These are phyloP conservation scores for Xylaria venustula DNA, from an alignment of 495 filamentous ascomycete genomes.

Conservation along the genomic window DNA sequence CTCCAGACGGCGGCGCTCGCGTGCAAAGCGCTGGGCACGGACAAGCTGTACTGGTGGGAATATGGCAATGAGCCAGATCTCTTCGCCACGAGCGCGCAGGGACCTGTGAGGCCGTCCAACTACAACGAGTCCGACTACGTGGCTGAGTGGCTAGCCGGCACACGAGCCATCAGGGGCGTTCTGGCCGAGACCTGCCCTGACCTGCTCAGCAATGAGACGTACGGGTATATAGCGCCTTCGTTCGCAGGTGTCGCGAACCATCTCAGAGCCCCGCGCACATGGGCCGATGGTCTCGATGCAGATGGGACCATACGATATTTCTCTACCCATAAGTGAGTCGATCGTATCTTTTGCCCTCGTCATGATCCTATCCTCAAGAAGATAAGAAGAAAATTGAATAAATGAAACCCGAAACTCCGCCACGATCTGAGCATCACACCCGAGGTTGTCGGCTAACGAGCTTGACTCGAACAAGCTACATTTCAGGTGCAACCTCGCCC, in stretches of 20 bases:
- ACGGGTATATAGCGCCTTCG: slow-evolving; percentile 59
- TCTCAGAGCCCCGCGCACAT: slow-evolving; percentile 51
- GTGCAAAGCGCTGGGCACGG: slow-evolving; percentile 56
- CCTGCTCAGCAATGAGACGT: slow-evolving; percentile 37
- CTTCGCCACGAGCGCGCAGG: slow-evolving; percentile 54
- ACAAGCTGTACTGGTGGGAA: slow-evolving; percentile 56
- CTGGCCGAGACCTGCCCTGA: slow-evolving; percentile 54
- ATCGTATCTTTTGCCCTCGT: not conserved
- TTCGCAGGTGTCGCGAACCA: slow-evolving; percentile 57
- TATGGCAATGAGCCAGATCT: slow-evolving; percentile 71
- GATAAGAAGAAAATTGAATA: too few species aligned
- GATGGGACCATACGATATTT: slow-evolving; percentile 54
- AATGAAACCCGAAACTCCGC: too few species aligned
- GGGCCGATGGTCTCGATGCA: slow-evolving; percentile 50
- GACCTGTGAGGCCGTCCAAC: slow-evolving; percentile 47
- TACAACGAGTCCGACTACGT: slow-evolving; percentile 62
- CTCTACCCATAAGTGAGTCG: slow-evolving; percentile 61
- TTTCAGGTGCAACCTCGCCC: slow-evolving; percentile 58
- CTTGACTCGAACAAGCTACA: slow-evolving; percentile 52
- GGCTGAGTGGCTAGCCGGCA: slow-evolving; percentile 60
- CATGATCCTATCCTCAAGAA: too few species aligned
- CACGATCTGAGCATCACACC: too few species aligned
- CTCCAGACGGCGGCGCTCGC: slow-evolving; percentile 55
- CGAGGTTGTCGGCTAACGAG: slow-evolving; percentile 8
- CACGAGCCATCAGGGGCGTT: slow-evolving; percentile 45